Base-by-base conservation (phyloP, 345 rosid species). In the Hibiscus tridactylites region DNA sequence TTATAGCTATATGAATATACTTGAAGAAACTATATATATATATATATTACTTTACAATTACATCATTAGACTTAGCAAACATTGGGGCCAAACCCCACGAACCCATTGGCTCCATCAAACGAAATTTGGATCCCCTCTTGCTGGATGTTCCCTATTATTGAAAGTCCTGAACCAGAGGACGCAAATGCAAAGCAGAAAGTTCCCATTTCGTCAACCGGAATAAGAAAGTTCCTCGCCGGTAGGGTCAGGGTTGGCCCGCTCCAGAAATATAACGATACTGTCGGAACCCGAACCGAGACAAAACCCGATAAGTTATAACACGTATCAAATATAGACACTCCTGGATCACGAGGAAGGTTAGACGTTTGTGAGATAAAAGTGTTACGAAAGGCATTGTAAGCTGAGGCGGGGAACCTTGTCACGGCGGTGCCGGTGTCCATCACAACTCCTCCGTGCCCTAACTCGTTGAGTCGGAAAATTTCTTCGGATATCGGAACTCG, bases 361-460 rank as follows among this genome's bases (percentile, higher is more conserved):
- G 78, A 76, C 0, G 99, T 89, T 73, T 90, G 92, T 0, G 78
- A 84, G 3, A 85, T 54, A 19, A 95, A 95, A 0, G 84, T 87
- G 26, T 92, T 88, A 0, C 99, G 89, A 50, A 95, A 89, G 0
- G 94, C 90, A 1, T 37, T 81, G 68, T 95, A 95, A 17, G 96
- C 97, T 0, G 11, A 56, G 16, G 83, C 69, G 0, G 99, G 99
- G 7, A 95, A 79, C 68, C 99, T 82, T 1, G 97, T 92, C 29
- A 95, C 99, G 2, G 99, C 99, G 0, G 99, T 95, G 7, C 99
- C 99, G 0, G 99, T 95, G 76, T 95, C 99, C 97, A 95, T 92
- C 3, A 95, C 99, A 12, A 95, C 99, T 0, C 99, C 99, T 0
- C 96, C 97, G 0, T 79, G 74, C 0, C 99, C 97, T 31, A 78